phyloP scores from a whole-genome alignment of 2,329 filamentous ascomycete species.

The Stemphylium beticola region DNA sequence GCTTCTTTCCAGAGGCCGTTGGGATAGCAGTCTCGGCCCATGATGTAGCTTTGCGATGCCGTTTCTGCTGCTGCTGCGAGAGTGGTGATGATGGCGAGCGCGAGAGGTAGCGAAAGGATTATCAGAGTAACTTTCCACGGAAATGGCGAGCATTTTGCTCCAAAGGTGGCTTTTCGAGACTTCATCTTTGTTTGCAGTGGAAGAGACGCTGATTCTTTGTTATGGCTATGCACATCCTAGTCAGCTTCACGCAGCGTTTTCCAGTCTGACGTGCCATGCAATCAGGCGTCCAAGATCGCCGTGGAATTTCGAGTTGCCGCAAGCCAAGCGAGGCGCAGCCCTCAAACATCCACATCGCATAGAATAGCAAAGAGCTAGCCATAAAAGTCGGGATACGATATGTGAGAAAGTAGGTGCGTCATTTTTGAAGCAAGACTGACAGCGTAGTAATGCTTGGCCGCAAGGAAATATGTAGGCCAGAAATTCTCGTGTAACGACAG shows the following conservation, averaged over 20 bases:
- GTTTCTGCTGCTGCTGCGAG: conserved; percentile 37
- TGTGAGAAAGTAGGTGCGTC: neutral
- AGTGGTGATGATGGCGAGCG: conserved; percentile 32
- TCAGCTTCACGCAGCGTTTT: neutral
- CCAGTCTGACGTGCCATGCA: neutral
- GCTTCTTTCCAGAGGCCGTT: conserved; percentile 41
- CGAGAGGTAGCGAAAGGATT: conserved; percentile 27
- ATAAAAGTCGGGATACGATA: neutral
- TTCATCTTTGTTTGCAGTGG: neutral
- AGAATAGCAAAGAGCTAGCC: neutral
- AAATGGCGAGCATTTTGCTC: conserved; percentile 22
- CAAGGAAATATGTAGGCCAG: too few relatives aligned
- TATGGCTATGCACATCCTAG: neutral
- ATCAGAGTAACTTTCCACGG: conserved; percentile 31
- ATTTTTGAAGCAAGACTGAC: too few relatives aligned
- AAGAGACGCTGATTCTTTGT: conserved; percentile 1
- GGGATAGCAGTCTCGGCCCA: conserved; percentile 38
- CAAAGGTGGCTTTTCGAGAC: neutral
- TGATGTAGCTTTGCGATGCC: conserved; percentile 36
- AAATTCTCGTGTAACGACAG: too few relatives aligned
- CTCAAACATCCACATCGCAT: neutral
- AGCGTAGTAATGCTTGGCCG: too few relatives aligned
- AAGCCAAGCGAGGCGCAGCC: conserved; percentile 27
- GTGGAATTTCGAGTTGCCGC: conserved; percentile 2
- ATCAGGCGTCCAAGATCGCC: conserved; percentile 15